Conservation (phyloP, 78 protist species). For the Dictyostelium firmibasis region DNA sequence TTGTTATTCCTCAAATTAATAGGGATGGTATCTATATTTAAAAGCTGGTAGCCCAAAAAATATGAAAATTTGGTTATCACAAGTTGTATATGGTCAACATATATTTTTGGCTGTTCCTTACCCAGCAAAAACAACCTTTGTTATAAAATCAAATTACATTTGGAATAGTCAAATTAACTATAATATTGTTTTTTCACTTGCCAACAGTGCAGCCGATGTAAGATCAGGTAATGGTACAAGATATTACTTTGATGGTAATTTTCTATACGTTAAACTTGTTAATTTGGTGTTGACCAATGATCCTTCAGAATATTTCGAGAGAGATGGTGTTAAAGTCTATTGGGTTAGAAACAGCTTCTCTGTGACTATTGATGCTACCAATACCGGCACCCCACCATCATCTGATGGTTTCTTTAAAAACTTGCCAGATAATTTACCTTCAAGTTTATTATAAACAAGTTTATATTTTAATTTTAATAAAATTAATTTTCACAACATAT, state of each 20-base stretch:
- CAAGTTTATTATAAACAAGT: background rate
- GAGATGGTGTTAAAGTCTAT: slow-evolving; percentile 28
- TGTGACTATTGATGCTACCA: background rate
- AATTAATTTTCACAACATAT: too few species aligned
- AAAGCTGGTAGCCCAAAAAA: background rate
- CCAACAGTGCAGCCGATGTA: background rate
- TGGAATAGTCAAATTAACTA: background rate
- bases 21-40: slow-evolving; percentile 41
- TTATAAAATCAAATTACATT: background rate
- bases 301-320: background rate
- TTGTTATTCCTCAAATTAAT: background rate
- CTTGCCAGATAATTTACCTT: slow-evolving; percentile 14
- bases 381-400: background rate
- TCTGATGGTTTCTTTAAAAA: background rate
- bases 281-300: background rate
- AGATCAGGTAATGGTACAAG: slow-evolving; percentile 31
- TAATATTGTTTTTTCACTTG: background rate
- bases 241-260: slow-evolving; percentile 34
- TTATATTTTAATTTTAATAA: too few species aligned
- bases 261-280: slow-evolving; percentile 3
- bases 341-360: background rate
- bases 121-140: slow-evolving; percentile 15
- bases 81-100: slow-evolving; percentile 20
- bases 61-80: slow-evolving; percentile 34
- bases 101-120: slow-evolving; percentile 3